Evolutionary conservation across 345 rosid species (phyloP).

Genomic region (Euphorbia lathyris): DNA sequence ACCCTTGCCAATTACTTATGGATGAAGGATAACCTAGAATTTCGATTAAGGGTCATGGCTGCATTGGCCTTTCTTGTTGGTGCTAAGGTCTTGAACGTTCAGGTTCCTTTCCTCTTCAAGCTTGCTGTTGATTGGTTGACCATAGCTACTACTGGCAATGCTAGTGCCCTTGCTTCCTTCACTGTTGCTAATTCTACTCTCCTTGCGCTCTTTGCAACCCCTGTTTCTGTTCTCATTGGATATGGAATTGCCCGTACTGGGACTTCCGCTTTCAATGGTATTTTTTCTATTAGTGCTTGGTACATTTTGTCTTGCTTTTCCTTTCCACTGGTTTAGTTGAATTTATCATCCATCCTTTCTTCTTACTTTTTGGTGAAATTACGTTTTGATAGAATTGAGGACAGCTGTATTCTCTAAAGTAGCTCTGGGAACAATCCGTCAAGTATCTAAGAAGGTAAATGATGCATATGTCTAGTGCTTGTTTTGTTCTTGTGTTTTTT

Average conservation of each 20-base stretch:
- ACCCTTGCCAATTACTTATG: slow-evolving; percentile 77
- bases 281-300: neutral
- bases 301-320: neutral
- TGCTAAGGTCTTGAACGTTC: slow-evolving; percentile 87
- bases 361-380: slow-evolving; percentile 9
- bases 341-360: neutral
- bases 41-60: slow-evolving; percentile 71
- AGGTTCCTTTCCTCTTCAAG: slow-evolving; percentile 93
- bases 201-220: slow-evolving; percentile 70
- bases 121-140: slow-evolving; percentile 91
- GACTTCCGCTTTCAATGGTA: slow-evolving; percentile 91
- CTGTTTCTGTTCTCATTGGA: slow-evolving; percentile 79
- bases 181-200: slow-evolving; percentile 58
- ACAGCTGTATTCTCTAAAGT: slow-evolving; percentile 96
- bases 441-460: slow-evolving; percentile 53
- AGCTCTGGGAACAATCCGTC: slow-evolving; percentile 80
- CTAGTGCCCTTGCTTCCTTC: slow-evolving; percentile 50
- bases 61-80: slow-evolving; percentile 88
- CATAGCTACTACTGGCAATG: slow-evolving; percentile 50
- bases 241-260: slow-evolving; percentile 88
- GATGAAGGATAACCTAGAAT: slow-evolving; percentile 84
- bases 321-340: too few relatives aligned
- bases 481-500: too few relatives aligned
- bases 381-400: slow-evolving; percentile 63
- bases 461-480: too few relatives aligned